These are phyloP conservation scores for Rhodotorula mucilaginosa DNA, from an alignment of 1,284 basidiomycete genomes.

Conservation along the genomic window DNA sequence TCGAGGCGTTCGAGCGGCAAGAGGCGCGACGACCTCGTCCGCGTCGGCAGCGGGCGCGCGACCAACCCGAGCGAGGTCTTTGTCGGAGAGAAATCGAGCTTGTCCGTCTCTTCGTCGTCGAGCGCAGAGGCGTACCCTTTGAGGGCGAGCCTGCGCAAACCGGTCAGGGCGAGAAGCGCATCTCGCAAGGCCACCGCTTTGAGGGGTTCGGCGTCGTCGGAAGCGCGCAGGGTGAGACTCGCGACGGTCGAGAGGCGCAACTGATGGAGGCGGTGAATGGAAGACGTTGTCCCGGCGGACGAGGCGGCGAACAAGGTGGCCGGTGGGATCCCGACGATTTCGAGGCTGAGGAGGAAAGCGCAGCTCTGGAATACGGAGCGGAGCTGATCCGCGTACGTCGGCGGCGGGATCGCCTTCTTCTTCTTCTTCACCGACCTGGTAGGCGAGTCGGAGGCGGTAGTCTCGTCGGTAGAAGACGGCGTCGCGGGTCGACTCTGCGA, in stretches of 20 bases:
- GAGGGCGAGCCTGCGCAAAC: slow-evolving; percentile 11
- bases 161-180: slow-evolving; percentile 24
- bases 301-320: slow-evolving; percentile 16
- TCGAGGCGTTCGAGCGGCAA: slow-evolving; percentile 13
- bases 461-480: background rate
- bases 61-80: background rate
- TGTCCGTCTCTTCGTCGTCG: background rate
- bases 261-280: slow-evolving; percentile 28
- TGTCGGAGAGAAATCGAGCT: slow-evolving; percentile 19
- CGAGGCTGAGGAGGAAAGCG: slow-evolving; percentile 24
- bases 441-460: no score
- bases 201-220: background rate
- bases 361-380: slow-evolving; percentile 23
- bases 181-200: slow-evolving; percentile 10
- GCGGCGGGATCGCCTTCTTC: background rate
- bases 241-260: slow-evolving; percentile 24
- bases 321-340: slow-evolving; percentile 22
- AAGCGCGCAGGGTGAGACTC: slow-evolving; percentile 8
- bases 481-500: no score
- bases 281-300: background rate
- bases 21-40: slow-evolving; percentile 6
- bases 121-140: slow-evolving; percentile 17
- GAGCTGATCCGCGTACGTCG: slow-evolving; percentile 10
- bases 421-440: background rate
- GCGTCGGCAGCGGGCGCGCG: slow-evolving; percentile 17